Percentiles rank a stretch among this genome's conserved stretches.
phyloP scores from a whole-genome alignment of 2,329 filamentous ascomycete species.

The Exophiala lecanii-corni region DNA sequence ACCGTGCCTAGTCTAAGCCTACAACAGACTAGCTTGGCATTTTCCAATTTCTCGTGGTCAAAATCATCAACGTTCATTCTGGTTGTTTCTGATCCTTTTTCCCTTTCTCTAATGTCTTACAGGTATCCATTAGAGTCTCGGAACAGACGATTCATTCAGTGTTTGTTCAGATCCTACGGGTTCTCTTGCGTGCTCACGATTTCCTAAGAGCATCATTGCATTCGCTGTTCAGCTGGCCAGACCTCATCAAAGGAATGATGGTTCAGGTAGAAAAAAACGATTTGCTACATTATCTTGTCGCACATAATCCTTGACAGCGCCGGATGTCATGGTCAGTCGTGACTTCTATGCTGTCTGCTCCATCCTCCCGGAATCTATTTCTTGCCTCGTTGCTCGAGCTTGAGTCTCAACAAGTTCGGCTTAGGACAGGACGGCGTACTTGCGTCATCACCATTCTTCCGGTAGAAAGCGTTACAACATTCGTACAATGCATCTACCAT shows the following conservation, averaged over 20 bases:
- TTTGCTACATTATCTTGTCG: slow-evolving; percentile 27
- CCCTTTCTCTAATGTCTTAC: slow-evolving; percentile 50
- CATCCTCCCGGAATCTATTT: slow-evolving; percentile 1
- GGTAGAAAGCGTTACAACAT: slow-evolving; percentile 88
- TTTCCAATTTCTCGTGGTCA: too few species aligned
- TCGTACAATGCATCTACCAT: slow-evolving; percentile 84
- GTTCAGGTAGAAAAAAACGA: slow-evolving; percentile 39
- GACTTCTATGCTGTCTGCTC: background rate
- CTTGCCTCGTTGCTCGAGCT: slow-evolving; percentile 69
- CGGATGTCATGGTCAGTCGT: background rate
- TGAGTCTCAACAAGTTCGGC: slow-evolving; percentile 70
- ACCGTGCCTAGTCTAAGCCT: too few species aligned
- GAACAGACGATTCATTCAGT: slow-evolving; percentile 73
- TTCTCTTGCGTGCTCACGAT: slow-evolving; percentile 96
- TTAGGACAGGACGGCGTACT: slow-evolving; percentile 81
- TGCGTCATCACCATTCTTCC: slow-evolving; percentile 69
- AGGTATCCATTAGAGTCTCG: slow-evolving; percentile 99
- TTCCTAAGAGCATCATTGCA: slow-evolving; percentile 75
- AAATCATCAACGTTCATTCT: slow-evolving; percentile 3
- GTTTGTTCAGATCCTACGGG: slow-evolving; percentile 79
- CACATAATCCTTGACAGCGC: background rate
- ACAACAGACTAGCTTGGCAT: too few species aligned
- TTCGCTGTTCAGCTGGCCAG: slow-evolving; percentile 69
- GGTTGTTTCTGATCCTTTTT: slow-evolving; percentile 12
- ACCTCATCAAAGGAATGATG: slow-evolving; percentile 50